Evolutionary conservation across 768 basidiomycete species (phyloP).

Genomic region (Mycena sanguinolenta): DNA sequence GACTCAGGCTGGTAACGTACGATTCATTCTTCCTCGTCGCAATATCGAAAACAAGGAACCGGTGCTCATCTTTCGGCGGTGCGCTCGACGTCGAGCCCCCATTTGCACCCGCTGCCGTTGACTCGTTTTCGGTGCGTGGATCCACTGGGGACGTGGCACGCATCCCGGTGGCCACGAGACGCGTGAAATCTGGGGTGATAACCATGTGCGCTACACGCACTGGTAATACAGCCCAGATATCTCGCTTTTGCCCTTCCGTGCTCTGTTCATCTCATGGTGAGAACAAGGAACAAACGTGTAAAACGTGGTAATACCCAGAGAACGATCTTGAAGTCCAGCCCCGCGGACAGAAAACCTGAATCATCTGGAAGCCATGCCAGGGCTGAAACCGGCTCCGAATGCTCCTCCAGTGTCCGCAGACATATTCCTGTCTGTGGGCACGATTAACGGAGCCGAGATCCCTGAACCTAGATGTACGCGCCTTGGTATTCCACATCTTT

Average conservation of each 20-base stretch:
- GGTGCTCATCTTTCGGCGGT: slow-evolving; percentile 60
- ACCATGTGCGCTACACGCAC: slow-evolving; percentile 91
- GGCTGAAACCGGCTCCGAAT: slow-evolving; percentile 87
- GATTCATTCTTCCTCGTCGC: slow-evolving; percentile 73
- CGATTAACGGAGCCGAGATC: slow-evolving; percentile 31
- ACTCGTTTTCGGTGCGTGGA: slow-evolving; percentile 51
- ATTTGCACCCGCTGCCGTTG: slow-evolving; percentile 42
- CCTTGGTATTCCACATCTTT: slow-evolving; percentile 93
- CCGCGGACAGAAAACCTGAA: slow-evolving; percentile 90
- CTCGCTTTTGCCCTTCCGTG: slow-evolving; percentile 76
- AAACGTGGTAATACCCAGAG: slow-evolving; percentile 73
- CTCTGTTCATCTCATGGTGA: slow-evolving; percentile 62
- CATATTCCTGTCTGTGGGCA: slow-evolving; percentile 77
- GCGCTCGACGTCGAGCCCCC: slow-evolving; percentile 48
- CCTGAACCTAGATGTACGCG: slow-evolving; percentile 48
- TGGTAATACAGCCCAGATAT: slow-evolving; percentile 76
- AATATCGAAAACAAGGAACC: slow-evolving; percentile 84
- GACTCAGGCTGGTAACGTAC: slow-evolving; percentile 60
- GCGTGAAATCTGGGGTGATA: slow-evolving; percentile 86
- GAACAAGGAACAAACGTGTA: slow-evolving; percentile 27
- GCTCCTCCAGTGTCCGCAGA: slow-evolving; percentile 74
- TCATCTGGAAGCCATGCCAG: slow-evolving; percentile 92
- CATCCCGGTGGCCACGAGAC: slow-evolving; percentile 89
- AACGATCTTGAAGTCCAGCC: slow-evolving; percentile 85
- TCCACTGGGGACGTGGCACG: slow-evolving; percentile 45